Conservation (phyloP, 2,329 filamentous ascomycete genomes). For the Penicillium thymicola region DNA sequence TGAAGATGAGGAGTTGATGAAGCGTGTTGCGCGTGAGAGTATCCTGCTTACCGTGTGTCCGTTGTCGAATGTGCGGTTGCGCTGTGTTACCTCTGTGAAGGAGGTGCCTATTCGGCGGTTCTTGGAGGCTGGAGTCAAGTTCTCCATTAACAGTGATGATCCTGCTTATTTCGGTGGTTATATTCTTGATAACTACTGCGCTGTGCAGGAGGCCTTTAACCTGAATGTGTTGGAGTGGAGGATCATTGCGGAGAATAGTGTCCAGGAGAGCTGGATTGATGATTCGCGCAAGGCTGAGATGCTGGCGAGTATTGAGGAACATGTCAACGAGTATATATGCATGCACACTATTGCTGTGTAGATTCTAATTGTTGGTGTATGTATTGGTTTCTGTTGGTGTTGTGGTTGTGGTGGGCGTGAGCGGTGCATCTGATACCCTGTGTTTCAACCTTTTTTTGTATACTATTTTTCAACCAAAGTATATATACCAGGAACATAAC, state of each 20-base stretch:
- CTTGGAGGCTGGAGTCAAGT: constrained; percentile 61
- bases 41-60: constrained; percentile 70
- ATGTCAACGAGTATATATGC: constrained; percentile 26
- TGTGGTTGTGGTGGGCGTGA: neutral
- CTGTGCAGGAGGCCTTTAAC: constrained; percentile 68
- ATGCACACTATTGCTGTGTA: constrained; percentile 11
- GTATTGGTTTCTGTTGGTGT: neutral
- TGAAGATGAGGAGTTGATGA: constrained; percentile 58
- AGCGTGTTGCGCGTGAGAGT: constrained; percentile 54
- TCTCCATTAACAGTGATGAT: constrained; percentile 72
- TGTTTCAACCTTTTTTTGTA: constrained; percentile 22
- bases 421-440: constrained; percentile 18
- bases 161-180: constrained; percentile 75
- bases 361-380: neutral
- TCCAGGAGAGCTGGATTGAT: constrained; percentile 68
- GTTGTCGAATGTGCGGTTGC: constrained; percentile 65
- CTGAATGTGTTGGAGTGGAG: constrained; percentile 65
- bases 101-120: constrained; percentile 62
- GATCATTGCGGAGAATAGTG: constrained; percentile 58
- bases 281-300: constrained; percentile 61
- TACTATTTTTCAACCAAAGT: constrained; percentile 25
- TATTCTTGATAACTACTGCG: constrained; percentile 71
- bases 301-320: constrained; percentile 37
- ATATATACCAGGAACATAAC: constrained; percentile 33
- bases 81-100: constrained; percentile 52